Conservation (phyloP, 768 basidiomycete species). For the Rhodotorula babjevae region DNA sequence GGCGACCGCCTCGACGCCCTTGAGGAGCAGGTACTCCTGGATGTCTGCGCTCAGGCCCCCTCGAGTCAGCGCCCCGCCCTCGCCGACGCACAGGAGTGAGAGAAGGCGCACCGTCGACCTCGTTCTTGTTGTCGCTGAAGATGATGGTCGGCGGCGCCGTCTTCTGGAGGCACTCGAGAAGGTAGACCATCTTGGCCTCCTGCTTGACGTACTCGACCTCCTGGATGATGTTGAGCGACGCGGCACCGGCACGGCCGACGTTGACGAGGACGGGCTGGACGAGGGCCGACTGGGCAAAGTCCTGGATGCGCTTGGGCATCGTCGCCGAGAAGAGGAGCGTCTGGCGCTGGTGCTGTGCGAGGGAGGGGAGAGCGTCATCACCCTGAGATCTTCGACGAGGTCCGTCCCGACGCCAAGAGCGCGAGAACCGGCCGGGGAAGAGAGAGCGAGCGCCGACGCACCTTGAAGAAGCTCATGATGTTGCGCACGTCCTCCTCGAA, state of each 20-base stretch:
- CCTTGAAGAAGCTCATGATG: constrained; percentile 99
- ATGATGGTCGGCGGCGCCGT: constrained; percentile 96
- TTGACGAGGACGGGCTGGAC: constrained; percentile 92
- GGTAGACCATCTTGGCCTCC: constrained; percentile 99
- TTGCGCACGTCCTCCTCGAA: constrained; percentile 98
- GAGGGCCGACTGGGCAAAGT: constrained; percentile 95
- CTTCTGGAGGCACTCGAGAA: constrained; percentile 94
- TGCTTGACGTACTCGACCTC: constrained; percentile 99
- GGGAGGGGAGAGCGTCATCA: constrained; percentile 2
- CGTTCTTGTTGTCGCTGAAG: constrained; percentile 99
- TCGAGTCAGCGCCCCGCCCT: not conserved
- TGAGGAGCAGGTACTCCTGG: constrained; percentile 91
- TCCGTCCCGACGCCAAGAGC: too few relatives aligned
- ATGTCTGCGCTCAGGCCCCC: constrained; percentile 63
- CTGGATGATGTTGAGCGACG: constrained; percentile 87
- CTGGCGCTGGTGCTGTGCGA: constrained; percentile 77
- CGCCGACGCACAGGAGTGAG: too few relatives aligned
- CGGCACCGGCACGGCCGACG: constrained; percentile 95
- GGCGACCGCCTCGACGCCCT: constrained; percentile 96
- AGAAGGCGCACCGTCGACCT: constrained; percentile 75
- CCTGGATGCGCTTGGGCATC: constrained; percentile 98
- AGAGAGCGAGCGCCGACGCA: constrained; percentile 45
- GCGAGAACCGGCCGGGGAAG: too few relatives aligned
- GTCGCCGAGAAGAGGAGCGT: constrained; percentile 96
- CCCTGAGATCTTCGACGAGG: too few relatives aligned